Conservation (phyloP, 352 stramenopile genomes). For the Poterioochromonas sp. region DNA sequence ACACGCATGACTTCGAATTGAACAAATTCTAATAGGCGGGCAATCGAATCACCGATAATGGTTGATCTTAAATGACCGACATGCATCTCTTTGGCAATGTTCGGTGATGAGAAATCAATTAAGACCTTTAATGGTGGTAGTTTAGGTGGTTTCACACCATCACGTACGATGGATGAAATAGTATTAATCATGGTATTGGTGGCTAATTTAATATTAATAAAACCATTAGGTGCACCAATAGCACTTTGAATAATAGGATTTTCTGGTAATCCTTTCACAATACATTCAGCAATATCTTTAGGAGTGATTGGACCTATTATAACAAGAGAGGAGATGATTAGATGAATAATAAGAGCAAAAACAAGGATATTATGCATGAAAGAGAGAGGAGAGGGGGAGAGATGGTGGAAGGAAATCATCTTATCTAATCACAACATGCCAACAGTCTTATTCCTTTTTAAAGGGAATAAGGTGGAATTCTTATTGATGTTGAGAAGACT, state of each 20-base stretch:
- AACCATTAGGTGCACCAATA: slow-evolving; percentile 56
- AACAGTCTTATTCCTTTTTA: no score
- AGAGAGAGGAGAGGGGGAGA: no score
- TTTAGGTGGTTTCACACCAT: slow-evolving; percentile 41
- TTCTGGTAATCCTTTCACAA: background rate
- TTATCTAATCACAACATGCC: no score
- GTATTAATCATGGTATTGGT: slow-evolving; percentile 62
- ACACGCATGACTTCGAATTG: slow-evolving; percentile 60
- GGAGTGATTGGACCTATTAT: background rate
- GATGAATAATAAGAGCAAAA: no score
- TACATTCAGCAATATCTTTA: slow-evolving; percentile 19
- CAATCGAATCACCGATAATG: slow-evolving; percentile 80
- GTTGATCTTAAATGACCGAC: slow-evolving; percentile 80
- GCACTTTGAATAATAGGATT: background rate
- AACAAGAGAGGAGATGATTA: background rate
- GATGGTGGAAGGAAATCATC: no score
- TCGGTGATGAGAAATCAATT: slow-evolving; percentile 82
- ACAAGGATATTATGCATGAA: no score
- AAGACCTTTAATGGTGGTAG: slow-evolving; percentile 50
- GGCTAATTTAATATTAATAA: slow-evolving; percentile 92
- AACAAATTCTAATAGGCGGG: slow-evolving; percentile 71
- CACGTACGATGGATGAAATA: slow-evolving; percentile 58
- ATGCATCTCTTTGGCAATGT: slow-evolving; percentile 92
- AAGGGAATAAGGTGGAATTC: no score
- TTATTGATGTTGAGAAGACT: no score